Evolutionary conservation across 2,329 filamentous ascomycete genomes (phyloP), one percentile per base, ranked within the genome.

Genomic region (Aureobasidium lini): DNA sequence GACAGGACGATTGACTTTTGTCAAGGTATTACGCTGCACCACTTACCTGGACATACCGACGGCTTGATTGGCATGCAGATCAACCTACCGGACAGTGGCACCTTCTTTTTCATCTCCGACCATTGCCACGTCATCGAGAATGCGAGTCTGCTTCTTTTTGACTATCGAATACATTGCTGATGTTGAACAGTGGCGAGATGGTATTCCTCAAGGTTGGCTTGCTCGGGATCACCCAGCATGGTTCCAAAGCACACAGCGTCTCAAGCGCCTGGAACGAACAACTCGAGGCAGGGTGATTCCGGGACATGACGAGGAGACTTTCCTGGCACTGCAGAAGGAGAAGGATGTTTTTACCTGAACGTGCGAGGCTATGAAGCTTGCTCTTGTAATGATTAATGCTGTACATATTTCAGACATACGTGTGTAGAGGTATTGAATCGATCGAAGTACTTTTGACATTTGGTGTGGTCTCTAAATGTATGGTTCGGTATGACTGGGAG

Each of bases 121-220:
- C 69, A 71, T 52, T 72, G 68, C 62, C 70, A 72, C 60, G 70
- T 72, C 6, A 72, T 71, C 42, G 69, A 72, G 61, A 72, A 72
- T 52, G 68, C 67, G 56, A 61, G 68, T 61, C 53, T 11, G 28
- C 28, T 32, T 16, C 29, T 42, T 7, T 11, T 16, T 40, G 31
- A 16, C 15, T 31, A 18, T 52, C n/a, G 59, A 49, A 18, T 10
- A 52, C 16, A 4, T 43, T 31, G 31, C 59, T 63, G 29, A 64
- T 59, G 4, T 36, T 36, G 1, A 8, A n/a, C 50, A 70, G 68
- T 71, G 69, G 67, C 65, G 68, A 39, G 69, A 72, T 52, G 69
- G 69, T 37, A 69, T 70, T 32, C 69, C 70, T 8, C 70, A 71
- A 62, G 69, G 68, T 8, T 72, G 71, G 70, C 66, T 72, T 2